Evolutionary conservation across 352 stramenopile genomes (phyloP), one percentile per base, ranked within the genome.

Genomic region (Globisporangium lucens): DNA sequence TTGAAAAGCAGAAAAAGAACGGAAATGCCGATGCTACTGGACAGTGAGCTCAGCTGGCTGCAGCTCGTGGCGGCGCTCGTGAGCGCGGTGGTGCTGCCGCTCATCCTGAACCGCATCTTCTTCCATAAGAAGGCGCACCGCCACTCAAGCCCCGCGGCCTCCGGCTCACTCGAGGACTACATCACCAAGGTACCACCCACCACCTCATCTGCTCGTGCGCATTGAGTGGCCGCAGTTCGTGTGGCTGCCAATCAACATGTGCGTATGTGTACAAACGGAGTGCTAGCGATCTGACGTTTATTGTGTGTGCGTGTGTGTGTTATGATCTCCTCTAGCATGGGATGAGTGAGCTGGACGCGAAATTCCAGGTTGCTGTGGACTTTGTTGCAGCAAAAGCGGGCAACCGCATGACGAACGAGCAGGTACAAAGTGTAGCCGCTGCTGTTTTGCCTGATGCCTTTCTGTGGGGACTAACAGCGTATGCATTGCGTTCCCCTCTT

Each of bases 331-430:
- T 59, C 10, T 52, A 89, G 81, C 78, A 89, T 68, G 80, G 78
- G 0, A 84, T 89, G 74, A 83, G 56, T 56, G 79, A 91, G 49
- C 36, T 73, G 24, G 83, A 91, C 61, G 83, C 80, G 27, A 86
- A 81, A 56, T 91, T 91, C 53, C 80, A 91, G 74, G 81, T 91
- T 30, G 80, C 80, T 0, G 81, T 91, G 51, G 83, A 91, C 56
- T 91, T 88, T 65, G 69, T 91, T 22, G 79, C 74, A 6, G 65
- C 76, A 17, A 65, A 77, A 13, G 66, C 66, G 17, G 77, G 74
- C 57, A 79, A 76, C 60, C 82, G 84, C 38, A 75, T 91, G 30
- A 85, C 74, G 53, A 89, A 89, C 43, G 83, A 91, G 55, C 79
- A 91, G 78, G 83, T 91, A 59, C 47, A 24, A 17, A 47, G 49